Evolutionary conservation across 1,284 basidiomycete genomes (phyloP), one percentile per base, ranked within the genome.

Genomic region (Chiua sp.): DNA sequence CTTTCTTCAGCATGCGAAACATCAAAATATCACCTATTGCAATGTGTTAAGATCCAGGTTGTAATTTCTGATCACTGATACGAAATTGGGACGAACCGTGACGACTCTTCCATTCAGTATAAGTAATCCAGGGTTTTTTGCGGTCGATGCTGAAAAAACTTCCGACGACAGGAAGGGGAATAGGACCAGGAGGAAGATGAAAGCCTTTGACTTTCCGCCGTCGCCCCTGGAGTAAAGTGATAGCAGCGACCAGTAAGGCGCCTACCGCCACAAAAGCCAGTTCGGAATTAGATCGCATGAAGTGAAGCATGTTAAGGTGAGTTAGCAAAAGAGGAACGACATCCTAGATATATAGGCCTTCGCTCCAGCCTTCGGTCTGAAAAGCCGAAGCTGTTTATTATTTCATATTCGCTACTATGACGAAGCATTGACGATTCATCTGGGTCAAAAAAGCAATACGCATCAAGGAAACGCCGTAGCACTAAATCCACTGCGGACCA

Each of bases 151-250:
- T 37, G 42, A 72, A 47, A 20, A 62, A 8, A 49, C 63, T 72
- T 0, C 68, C 68, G 13, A 72, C 28, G 7, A 72, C 8, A 2
- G 71, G 70, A 23, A 69, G 57, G 26, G 61, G 59, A n/a, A 39
- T 7, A n/a, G 68, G 68, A 11, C 70, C 68, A 20, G 70, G 70
- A 51, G 61, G 69, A 20, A 69, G 57, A 26, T 16, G 64, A 55
- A 22, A 37, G 2, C 61, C 59, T 16, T 33, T 47, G 18, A 28
- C 8, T 3, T 37, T 26, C 51, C 37, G 56, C 39, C 55, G 55
- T 16, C 55, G n/a, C 22, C 30, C 51, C 56, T 70, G 47, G 4
- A 39, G 37, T 39, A 37, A 16, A 39, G 35, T 48, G 16, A 66
- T 7, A 33, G 35, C 26, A n/a, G 51, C 33, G 32, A 59, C 11